A percentile compares a stretch with the other conserved stretches of the same genome.
phyloP scores from a whole-genome alignment of 805 yeast genomes.

The Candida morakotiae region DNA sequence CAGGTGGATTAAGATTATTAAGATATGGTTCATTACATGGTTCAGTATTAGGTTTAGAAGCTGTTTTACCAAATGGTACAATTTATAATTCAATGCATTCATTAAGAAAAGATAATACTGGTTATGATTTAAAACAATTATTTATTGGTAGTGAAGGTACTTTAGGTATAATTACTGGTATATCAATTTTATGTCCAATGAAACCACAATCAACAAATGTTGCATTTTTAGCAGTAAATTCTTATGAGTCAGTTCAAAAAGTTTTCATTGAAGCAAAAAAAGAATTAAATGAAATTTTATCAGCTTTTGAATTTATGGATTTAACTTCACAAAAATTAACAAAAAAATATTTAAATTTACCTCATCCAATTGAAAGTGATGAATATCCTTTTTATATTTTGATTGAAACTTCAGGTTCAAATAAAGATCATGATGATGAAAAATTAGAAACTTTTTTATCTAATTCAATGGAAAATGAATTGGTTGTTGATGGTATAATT shows the following conservation, averaged over 20 bases:
- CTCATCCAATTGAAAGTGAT: constrained; percentile 74
- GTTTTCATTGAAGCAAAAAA: constrained; percentile 74
- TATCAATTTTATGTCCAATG: constrained; percentile 84
- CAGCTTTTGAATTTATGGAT: constrained; percentile 96
- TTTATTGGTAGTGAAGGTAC: constrained; percentile 96
- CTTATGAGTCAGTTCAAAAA: constrained; percentile 79
- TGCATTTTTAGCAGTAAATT: constrained; percentile 78
- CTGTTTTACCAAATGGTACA: constrained; percentile 87
- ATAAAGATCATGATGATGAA: constrained; percentile 87
- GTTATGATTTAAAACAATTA: constrained; percentile 87
- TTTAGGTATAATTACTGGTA: constrained; percentile 84
- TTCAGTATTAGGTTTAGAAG: constrained; percentile 84
- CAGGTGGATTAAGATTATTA: constrained; percentile 87
- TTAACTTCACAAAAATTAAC: constrained; percentile 60
- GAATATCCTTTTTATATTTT: constrained; percentile 85
- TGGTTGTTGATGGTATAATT: constrained; percentile 88
- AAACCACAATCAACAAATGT: constrained; percentile 84
- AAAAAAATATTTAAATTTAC: constrained; percentile 51
- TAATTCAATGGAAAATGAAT: constrained; percentile 74
- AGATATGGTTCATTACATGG: constrained; percentile 94
- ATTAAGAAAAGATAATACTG: constrained; percentile 91
- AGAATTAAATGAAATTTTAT: constrained; percentile 78
- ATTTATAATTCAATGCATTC: constrained; percentile 76
- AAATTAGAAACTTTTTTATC: constrained; percentile 85
- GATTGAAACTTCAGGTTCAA: constrained; percentile 95